phyloP scores from a whole-genome alignment of 257 asterid genomes.

The Solanum medicagineum region DNA sequence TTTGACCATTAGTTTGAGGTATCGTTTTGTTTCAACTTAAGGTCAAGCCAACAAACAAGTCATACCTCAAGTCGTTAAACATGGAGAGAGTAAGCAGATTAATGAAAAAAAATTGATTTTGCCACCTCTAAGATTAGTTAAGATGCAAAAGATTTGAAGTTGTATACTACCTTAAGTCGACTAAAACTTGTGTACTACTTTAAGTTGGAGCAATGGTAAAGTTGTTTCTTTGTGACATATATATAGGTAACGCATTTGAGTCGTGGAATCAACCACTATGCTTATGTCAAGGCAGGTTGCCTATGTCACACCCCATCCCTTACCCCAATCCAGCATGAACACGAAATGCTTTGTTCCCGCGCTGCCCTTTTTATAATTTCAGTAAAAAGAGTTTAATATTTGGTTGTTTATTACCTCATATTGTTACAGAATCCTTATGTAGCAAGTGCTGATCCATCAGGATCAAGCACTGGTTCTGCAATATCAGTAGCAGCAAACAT shows the following conservation, averaged over 20 bases:
- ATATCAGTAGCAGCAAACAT: constrained; percentile 59
- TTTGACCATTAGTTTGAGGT: neutral
- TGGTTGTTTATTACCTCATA: neutral
- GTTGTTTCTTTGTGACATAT: neutral
- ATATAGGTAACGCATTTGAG: neutral
- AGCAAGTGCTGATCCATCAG: constrained; percentile 29
- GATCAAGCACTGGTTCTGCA: constrained; percentile 73
- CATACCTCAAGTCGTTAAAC: neutral
- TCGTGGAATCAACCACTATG: neutral
- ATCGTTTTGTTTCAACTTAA: neutral
- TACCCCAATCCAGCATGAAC: neutral
- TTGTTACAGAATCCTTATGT: constrained; percentile 50
- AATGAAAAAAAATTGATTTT: neutral
- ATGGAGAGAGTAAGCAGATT: neutral
- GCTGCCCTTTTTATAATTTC: neutral
- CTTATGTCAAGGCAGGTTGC: neutral
- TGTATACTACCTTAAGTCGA: neutral
- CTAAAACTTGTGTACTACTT: neutral
- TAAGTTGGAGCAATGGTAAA: neutral
- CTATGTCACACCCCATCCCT: neutral
- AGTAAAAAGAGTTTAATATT: neutral
- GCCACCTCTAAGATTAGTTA: neutral
- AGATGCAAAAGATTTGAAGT: neutral
- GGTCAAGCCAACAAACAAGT: neutral
- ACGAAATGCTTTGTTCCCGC: neutral